Percentiles rank a stretch among this genome's conserved stretches.
Evolutionary conservation across 371 early-diverging fungal genomes (phyloP).

Genomic region (Syncephalastrum racemosum): DNA sequence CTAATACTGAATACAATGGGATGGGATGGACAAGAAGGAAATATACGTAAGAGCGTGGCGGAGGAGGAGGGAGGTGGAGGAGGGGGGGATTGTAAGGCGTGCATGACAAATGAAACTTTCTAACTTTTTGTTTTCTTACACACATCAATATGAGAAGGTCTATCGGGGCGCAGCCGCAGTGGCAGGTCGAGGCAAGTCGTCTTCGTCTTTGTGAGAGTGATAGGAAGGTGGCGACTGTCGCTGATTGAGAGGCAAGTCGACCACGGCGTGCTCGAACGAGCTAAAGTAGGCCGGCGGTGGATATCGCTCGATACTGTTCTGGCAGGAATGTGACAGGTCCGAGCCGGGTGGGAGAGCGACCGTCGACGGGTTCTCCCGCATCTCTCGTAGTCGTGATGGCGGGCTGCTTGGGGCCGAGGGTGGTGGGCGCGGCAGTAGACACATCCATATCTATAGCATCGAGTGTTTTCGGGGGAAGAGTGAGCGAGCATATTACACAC

Average conservation of each 20-base stretch:
- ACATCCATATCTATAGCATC: slow-evolving; percentile 1
- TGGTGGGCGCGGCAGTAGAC: slow-evolving; percentile 1
- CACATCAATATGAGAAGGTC: too few relatives aligned
- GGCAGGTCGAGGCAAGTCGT: slow-evolving; percentile 1
- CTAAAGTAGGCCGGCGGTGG: slow-evolving; percentile 18
- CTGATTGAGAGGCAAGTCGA: slow-evolving; percentile 4
- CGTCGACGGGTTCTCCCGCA: slow-evolving; percentile 15
- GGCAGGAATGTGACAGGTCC: slow-evolving; percentile 1
- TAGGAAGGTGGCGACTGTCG: slow-evolving; percentile 17
- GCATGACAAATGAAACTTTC: too few relatives aligned
- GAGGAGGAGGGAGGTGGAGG: too few relatives aligned
- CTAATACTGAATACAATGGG: too few relatives aligned
- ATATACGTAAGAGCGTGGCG: too few relatives aligned
- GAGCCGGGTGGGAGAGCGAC: slow-evolving; percentile 20
- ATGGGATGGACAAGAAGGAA: too few relatives aligned
- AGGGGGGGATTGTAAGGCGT: too few relatives aligned
- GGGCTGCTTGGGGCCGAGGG: too few relatives aligned
- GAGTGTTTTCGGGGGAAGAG: background rate
- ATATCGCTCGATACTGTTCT: slow-evolving; percentile 5
- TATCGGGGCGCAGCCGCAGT: too few relatives aligned
- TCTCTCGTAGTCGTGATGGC: too few relatives aligned
- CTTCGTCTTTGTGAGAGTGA: slow-evolving; percentile 20
- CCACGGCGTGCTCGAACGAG: slow-evolving; percentile 10
- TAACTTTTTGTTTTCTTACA: too few relatives aligned
- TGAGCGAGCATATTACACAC: background rate